Percentiles rank a stretch among this genome's conserved stretches.
Conservation (phyloP, 305 asterid genomes). For the Nicotiana rustica region DNA sequence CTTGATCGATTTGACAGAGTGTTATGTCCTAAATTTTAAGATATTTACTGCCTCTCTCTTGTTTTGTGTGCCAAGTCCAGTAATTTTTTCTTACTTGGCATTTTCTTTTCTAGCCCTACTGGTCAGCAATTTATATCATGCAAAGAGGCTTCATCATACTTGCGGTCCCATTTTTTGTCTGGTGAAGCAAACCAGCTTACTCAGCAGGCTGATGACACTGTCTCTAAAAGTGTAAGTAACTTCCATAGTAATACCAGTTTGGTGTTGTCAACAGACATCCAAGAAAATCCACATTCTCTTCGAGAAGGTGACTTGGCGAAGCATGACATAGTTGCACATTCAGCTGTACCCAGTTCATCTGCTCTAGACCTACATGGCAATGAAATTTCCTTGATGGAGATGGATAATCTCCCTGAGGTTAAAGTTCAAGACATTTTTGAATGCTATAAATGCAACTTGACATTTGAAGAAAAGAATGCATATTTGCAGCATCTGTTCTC, state of each 20-base stretch:
- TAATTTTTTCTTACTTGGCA: conserved; percentile 21
- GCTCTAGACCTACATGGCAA: conserved; percentile 51
- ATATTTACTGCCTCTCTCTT: neutral
- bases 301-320: conserved; percentile 41
- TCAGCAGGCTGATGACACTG: conserved; percentile 52
- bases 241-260: conserved; percentile 33
- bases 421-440: conserved; percentile 79
- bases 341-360: conserved; percentile 46
- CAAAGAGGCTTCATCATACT: conserved; percentile 82
- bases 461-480: conserved; percentile 69
- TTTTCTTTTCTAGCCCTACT: conserved; percentile 64
- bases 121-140: conserved; percentile 88
- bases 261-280: conserved; percentile 31
- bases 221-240: conserved; percentile 61
- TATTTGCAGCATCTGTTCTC: conserved; percentile 88
- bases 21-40: neutral
- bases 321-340: conserved; percentile 47
- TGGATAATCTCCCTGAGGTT: conserved; percentile 93
- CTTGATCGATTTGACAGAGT: neutral
- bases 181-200: conserved; percentile 48
- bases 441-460: conserved; percentile 78
- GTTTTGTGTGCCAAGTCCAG: conserved; percentile 6
- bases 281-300: conserved; percentile 57
- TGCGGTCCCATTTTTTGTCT: conserved; percentile 64
- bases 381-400: conserved; percentile 56